Percentiles rank a stretch among this genome's conserved stretches.
These are phyloP conservation scores for Chrysochromulina parva DNA, from an alignment of 78 protist species.

Conservation along the genomic window DNA sequence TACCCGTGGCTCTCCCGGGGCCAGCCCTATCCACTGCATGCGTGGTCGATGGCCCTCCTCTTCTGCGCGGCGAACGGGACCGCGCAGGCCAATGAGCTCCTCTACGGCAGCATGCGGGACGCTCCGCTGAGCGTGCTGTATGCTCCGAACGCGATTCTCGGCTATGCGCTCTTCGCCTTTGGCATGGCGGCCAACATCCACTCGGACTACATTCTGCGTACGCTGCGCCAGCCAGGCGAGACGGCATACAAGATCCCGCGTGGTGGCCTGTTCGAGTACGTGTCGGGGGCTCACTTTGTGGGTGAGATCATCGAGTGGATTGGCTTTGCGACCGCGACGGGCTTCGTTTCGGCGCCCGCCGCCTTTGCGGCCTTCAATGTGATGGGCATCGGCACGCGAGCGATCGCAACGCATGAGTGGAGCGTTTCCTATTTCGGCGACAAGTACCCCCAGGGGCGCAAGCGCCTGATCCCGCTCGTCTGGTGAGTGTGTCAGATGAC, in stretches of 20 bases:
- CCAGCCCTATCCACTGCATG: too few relatives aligned
- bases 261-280: conserved; percentile 64
- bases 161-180: not conserved
- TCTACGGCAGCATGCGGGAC: not conserved
- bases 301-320: conserved; percentile 76
- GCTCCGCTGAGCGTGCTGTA: not conserved
- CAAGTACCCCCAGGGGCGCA: too few relatives aligned
- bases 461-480: too few relatives aligned
- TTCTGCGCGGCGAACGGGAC: not conserved
- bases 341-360: not conserved
- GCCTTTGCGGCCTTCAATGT: too few relatives aligned
- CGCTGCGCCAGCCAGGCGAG: conserved; percentile 4
- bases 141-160: not conserved
- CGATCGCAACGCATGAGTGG: too few relatives aligned
- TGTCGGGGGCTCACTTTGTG: conserved; percentile 65
- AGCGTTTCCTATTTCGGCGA: too few relatives aligned
- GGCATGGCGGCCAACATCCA: not conserved
- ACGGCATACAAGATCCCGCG: conserved; percentile 52
- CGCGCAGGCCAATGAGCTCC: not conserved
- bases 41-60: not conserved
- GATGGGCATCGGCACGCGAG: too few relatives aligned
- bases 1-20: too few relatives aligned
- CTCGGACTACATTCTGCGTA: not conserved
- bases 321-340: conserved; percentile 63
- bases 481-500: too few relatives aligned